Conservation (phyloP, 1,139 yeast species). For the Pichia sp. region DNA sequence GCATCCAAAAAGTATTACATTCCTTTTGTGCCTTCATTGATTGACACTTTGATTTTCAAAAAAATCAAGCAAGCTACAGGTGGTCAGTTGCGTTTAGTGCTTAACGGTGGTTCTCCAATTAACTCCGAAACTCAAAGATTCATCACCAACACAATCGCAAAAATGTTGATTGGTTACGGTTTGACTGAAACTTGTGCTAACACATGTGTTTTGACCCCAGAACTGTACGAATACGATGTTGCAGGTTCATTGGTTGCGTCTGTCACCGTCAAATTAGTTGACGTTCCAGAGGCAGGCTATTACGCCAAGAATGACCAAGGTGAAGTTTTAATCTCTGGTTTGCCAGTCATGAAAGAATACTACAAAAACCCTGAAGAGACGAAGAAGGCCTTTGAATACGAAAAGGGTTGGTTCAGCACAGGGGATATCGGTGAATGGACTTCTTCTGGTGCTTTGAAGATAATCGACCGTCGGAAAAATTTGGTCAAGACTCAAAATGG, state of each 20-base stretch:
- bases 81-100: slow-evolving; percentile 66
- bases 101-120: slow-evolving; percentile 95
- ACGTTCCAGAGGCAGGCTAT: slow-evolving; percentile 90
- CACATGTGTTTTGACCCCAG: slow-evolving; percentile 64
- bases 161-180: slow-evolving; percentile 94
- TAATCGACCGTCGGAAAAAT: slow-evolving; percentile 95
- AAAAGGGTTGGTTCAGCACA: slow-evolving; percentile 89
- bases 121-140: slow-evolving; percentile 84
- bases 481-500: slow-evolving; percentile 94
- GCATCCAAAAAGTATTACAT: slow-evolving; percentile 57
- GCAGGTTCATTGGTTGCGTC: slow-evolving; percentile 83
- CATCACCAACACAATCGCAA: slow-evolving; percentile 71
- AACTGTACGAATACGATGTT: slow-evolving; percentile 63
- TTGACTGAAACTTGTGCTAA: slow-evolving; percentile 95
- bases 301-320: slow-evolving; percentile 90
- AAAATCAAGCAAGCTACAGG: slow-evolving; percentile 94
- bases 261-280: slow-evolving; percentile 82
- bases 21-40: slow-evolving; percentile 69
- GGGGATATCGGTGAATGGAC: slow-evolving; percentile 99
- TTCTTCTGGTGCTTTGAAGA: slow-evolving; percentile 65
- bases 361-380: slow-evolving; percentile 84
- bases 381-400: slow-evolving; percentile 65
- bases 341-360: slow-evolving; percentile 68
- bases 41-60: slow-evolving; percentile 71
- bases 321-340: slow-evolving; percentile 79